Conservation (phyloP, 1,284 basidiomycete genomes). For the Anthracocystis panici-leucophaei region DNA sequence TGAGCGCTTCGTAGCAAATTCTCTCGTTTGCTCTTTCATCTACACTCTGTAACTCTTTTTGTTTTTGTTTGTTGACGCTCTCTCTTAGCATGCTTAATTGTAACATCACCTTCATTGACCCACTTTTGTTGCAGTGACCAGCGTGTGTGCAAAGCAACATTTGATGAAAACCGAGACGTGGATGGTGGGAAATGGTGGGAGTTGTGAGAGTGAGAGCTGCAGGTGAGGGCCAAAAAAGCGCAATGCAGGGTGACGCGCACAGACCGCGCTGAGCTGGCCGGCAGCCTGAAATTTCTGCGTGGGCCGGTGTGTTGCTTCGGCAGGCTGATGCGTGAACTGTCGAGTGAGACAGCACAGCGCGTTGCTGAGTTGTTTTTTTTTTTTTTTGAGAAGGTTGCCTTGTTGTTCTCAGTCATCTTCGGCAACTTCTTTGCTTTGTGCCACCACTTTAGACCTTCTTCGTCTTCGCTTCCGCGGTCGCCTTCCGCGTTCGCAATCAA, state of each 20-base stretch:
- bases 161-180: background rate
- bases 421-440: background rate
- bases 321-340: background rate
- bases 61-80: background rate
- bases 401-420: background rate
- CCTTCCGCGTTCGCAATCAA: too few relatives aligned
- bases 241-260: conserved; percentile 38
- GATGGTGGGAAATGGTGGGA: background rate
- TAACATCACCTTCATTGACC: conserved; percentile 28
- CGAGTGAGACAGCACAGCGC: background rate
- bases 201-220: background rate
- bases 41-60: conserved; percentile 4
- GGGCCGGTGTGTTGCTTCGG: conserved; percentile 2
- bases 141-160: background rate
- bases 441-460: background rate
- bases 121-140: background rate
- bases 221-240: conserved; percentile 2
- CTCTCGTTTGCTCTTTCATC: background rate
- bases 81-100: conserved; percentile 19
- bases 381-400: background rate
- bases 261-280: conserved; percentile 18
- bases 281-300: background rate
- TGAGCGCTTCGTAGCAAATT: conserved; percentile 8
- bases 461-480: background rate
- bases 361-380: background rate